Evolutionary conservation across 192 early-diverging fungal genomes (phyloP).

Genomic region (Entomortierella lignicola): DNA sequence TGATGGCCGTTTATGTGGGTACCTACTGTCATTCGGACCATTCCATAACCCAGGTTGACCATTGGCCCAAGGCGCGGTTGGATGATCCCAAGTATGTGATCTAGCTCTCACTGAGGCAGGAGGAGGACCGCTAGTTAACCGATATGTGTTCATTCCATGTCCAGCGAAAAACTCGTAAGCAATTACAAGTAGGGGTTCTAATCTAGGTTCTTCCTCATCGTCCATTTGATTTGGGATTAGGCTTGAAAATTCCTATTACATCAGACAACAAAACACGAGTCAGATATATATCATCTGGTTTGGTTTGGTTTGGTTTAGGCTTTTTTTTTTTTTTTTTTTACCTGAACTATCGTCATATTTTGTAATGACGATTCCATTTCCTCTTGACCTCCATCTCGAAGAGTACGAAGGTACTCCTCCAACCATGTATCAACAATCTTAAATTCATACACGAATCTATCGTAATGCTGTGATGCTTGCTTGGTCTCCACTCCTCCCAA

Average conservation of each 20-base stretch:
- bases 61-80: slow-evolving; percentile 5
- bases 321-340: slow-evolving; percentile 1
- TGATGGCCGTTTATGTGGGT: slow-evolving; percentile 8
- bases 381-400: slow-evolving; percentile 1
- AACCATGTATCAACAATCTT: slow-evolving; percentile 59
- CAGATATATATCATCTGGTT: too few species aligned
- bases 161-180: slow-evolving; percentile 42
- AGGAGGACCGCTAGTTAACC: slow-evolving; percentile 26
- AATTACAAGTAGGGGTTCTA: slow-evolving; percentile 22
- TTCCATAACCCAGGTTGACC: slow-evolving; percentile 1
- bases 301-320: too few species aligned
- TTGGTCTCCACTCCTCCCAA: slow-evolving; percentile 56
- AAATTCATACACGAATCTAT: slow-evolving; percentile 61
- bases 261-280: too few species aligned
- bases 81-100: slow-evolving; percentile 48
- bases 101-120: slow-evolving; percentile 31
- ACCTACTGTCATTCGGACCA: not conserved
- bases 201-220: not conserved
- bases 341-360: slow-evolving; percentile 46
- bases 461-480: slow-evolving; percentile 48
- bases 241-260: slow-evolving; percentile 16
- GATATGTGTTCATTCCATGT: slow-evolving; percentile 19
- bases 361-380: slow-evolving; percentile 34
- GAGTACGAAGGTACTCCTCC: slow-evolving; percentile 17
- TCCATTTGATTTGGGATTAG: not conserved